These are phyloP conservation scores for Neofusicoccum sp. DNA, from an alignment of 2,329 filamentous ascomycete species.

Conservation along the genomic window DNA sequence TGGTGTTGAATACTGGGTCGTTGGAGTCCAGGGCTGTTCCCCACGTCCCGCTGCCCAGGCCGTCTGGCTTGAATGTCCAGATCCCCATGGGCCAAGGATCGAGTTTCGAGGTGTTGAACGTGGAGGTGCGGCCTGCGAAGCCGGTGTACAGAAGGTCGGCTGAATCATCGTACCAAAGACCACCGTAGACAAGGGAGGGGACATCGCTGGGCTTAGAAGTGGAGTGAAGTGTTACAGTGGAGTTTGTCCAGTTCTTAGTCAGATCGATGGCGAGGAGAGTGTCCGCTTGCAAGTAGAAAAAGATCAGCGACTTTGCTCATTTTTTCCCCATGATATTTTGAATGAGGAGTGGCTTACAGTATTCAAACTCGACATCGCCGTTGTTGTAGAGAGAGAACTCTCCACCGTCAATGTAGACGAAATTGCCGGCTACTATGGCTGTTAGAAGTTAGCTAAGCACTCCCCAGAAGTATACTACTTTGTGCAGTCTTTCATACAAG, in stretches of 20 bases:
- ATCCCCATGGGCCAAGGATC: conserved; percentile 13
- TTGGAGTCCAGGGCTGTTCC: background rate
- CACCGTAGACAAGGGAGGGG: conserved; percentile 17
- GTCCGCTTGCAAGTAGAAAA: background rate
- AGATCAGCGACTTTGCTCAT: background rate
- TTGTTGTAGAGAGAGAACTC: conserved; percentile 14
- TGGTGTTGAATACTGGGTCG: conserved; percentile 8
- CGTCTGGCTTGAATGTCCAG: conserved; percentile 22
- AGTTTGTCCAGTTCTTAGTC: conserved; percentile 22
- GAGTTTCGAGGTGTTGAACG: background rate
- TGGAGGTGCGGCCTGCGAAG: conserved; percentile 20
- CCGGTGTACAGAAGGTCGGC: conserved; percentile 18
- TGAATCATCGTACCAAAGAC: conserved; percentile 19
- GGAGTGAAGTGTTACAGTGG: conserved; percentile 15
- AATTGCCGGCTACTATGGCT: conserved; percentile 8
- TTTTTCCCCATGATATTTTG: too few relatives aligned
- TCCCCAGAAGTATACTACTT: background rate
- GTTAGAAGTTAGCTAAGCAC: too few relatives aligned
- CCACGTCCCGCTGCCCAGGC: conserved; percentile 19
- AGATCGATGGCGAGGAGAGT: conserved; percentile 23
- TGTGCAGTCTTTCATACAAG: background rate
- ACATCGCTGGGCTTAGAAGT: conserved; percentile 19
- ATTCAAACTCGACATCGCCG: background rate
- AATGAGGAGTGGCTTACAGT: background rate
- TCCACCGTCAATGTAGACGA: conserved; percentile 23